These are phyloP conservation scores for Exophiala mesophila DNA, from an alignment of 2,329 filamentous ascomycete genomes.

Conservation along the genomic window DNA sequence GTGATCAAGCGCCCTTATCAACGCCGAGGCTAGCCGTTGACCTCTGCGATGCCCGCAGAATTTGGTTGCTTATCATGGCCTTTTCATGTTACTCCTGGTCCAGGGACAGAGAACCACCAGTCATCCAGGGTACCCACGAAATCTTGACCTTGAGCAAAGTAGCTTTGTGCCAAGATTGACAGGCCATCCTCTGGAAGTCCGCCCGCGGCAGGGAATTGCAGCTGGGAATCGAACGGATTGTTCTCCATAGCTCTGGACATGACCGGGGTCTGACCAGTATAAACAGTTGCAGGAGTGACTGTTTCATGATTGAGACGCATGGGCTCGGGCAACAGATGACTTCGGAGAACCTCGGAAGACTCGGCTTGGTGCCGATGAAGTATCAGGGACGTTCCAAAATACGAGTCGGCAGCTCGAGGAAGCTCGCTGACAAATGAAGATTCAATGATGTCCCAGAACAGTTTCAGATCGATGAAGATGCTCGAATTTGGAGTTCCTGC, in stretches of 20 bases:
- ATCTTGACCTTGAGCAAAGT: conserved; percentile 44
- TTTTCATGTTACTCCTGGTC: background rate
- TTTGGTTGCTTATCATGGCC: too few relatives aligned
- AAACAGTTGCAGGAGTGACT: conserved; percentile 13
- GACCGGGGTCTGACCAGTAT: background rate
- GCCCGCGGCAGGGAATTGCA: background rate
- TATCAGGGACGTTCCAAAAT: conserved; percentile 42
- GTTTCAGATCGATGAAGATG: conserved; percentile 43
- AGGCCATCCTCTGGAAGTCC: conserved; percentile 36
- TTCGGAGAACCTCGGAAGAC: conserved; percentile 39
- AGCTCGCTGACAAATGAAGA: conserved; percentile 40
- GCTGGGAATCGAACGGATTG: background rate
- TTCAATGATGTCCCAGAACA: conserved; percentile 48
- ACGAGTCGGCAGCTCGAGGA: conserved; percentile 31
- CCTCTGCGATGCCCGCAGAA: too few relatives aligned
- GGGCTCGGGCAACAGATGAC: conserved; percentile 40
- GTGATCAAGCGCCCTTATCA: too few relatives aligned
- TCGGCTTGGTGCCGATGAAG: conserved; percentile 24
- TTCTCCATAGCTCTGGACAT: background rate
- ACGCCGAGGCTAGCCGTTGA: too few relatives aligned
- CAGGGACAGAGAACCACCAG: conserved; percentile 26
- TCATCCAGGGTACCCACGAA: conserved; percentile 37
- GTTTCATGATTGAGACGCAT: conserved; percentile 34
- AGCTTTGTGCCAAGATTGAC: conserved; percentile 45
- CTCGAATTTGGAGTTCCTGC: conserved; percentile 26